These are phyloP conservation scores for Colletotrichum spaethianum DNA, from an alignment of 2,329 filamentous ascomycete species.

Conservation along the genomic window DNA sequence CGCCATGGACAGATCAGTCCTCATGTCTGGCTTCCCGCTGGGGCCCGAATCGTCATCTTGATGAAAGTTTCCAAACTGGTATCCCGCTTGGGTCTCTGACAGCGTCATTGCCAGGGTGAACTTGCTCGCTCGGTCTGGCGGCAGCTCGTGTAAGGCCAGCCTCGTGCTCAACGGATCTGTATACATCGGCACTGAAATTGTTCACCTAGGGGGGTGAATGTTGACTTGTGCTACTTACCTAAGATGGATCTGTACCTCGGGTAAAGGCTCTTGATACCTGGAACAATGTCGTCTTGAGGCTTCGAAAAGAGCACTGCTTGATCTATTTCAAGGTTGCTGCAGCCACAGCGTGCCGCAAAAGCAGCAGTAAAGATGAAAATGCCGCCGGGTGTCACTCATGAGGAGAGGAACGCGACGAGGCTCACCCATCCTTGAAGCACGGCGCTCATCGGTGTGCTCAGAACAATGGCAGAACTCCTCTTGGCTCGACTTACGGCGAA, in stretches of 20 bases:
- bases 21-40: background rate
- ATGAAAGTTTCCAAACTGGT: no score
- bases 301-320: background rate
- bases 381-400: background rate
- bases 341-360: background rate
- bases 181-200: background rate
- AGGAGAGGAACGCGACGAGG: background rate
- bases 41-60: background rate
- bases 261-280: background rate
- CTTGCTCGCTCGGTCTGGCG: background rate
- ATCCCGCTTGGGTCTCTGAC: no score
- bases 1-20: background rate
- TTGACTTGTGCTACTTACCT: background rate
- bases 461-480: background rate
- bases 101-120: constrained; percentile 12
- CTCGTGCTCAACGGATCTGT: no score
- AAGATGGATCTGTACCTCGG: background rate
- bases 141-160: no score
- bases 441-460: background rate
- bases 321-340: background rate
- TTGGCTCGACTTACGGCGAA: no score
- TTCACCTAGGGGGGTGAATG: background rate
- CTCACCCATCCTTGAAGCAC: background rate
- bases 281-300: background rate
- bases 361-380: background rate